A percentile compares a stretch with the other conserved stretches of the same genome.
Conservation (phyloP, 2,329 filamentous ascomycete genomes). For the Nannizziopsis barbatae region DNA sequence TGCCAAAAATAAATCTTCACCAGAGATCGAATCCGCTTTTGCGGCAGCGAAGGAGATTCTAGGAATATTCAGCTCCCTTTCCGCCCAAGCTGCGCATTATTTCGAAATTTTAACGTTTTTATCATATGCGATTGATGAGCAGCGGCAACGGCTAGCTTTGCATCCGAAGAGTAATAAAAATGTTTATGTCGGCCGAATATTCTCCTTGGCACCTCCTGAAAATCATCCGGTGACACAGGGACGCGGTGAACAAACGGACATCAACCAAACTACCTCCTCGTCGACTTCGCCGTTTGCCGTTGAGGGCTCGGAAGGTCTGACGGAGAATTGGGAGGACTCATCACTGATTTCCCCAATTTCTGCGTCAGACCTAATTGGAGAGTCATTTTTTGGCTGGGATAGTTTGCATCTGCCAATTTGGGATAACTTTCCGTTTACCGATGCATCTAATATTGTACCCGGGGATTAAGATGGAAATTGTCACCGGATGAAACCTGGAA, state of each 20-base stretch:
- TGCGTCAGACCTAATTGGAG: slow-evolving; percentile 13
- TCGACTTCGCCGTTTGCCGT: background rate
- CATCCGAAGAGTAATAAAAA: slow-evolving; percentile 20
- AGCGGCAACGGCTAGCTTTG: slow-evolving; percentile 27
- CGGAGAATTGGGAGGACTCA: background rate
- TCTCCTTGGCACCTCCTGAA: slow-evolving; percentile 22
- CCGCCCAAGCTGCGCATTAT: slow-evolving; percentile 48
- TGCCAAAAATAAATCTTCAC: slow-evolving; percentile 37
- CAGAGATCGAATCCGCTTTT: slow-evolving; percentile 42
- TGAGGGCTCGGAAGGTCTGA: background rate
- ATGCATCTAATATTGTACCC: background rate
- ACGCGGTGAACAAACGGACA: background rate
- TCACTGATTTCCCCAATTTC: background rate
- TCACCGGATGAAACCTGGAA: background rate
- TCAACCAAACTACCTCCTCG: slow-evolving; percentile 10
- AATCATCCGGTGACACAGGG: slow-evolving; percentile 4
- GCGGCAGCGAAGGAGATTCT: slow-evolving; percentile 42
- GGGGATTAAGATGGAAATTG: background rate
- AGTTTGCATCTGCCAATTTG: slow-evolving; percentile 27
- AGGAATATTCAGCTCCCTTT: slow-evolving; percentile 38
- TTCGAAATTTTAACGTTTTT: slow-evolving; percentile 44
- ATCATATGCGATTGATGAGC: slow-evolving; percentile 36
- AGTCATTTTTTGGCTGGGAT: slow-evolving; percentile 22
- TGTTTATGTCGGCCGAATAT: slow-evolving; percentile 28
- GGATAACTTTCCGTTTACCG: slow-evolving; percentile 28